Conservation (phyloP, 1,284 basidiomycete species). For the Ceratobasidium sp. region DNA sequence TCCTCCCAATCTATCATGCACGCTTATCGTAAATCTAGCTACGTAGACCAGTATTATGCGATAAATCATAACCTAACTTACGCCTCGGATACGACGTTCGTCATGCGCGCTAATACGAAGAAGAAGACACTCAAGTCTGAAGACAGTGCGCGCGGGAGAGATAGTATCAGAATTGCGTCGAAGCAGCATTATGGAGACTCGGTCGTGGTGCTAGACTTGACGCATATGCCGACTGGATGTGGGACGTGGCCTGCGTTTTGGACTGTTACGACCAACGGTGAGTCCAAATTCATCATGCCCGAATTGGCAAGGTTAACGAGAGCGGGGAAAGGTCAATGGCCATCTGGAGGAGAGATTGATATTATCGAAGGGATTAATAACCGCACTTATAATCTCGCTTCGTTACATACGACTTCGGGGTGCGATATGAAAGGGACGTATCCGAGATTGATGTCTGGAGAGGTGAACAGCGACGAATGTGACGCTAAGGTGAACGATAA, state of each 20-base stretch:
- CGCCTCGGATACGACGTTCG: constrained; percentile 60
- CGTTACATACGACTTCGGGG: constrained; percentile 66
- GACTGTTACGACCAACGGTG: constrained; percentile 62
- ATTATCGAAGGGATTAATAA: constrained; percentile 62
- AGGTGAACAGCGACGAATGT: constrained; percentile 63
- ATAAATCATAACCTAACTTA: constrained; percentile 60
- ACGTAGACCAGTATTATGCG: constrained; percentile 57
- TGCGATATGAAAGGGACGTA: constrained; percentile 61
- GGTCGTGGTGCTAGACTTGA: constrained; percentile 65
- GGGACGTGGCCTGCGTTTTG: constrained; percentile 77
- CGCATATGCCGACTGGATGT: constrained; percentile 68
- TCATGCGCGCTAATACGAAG: constrained; percentile 66
- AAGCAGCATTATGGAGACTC: constrained; percentile 61
- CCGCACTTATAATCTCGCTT: constrained; percentile 63
- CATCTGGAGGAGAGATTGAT: constrained; percentile 66
- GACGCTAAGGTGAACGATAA: constrained; percentile 67
- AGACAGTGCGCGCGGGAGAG: constrained; percentile 60
- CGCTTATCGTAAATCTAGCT: not conserved
- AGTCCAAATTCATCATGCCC: not conserved
- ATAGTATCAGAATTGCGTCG: constrained; percentile 67
- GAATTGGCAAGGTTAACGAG: not conserved
- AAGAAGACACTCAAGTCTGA: constrained; percentile 55
- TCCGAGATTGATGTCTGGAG: constrained; percentile 52
- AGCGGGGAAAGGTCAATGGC: constrained; percentile 64
- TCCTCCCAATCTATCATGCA: not conserved